These are phyloP conservation scores for Fusarium duplospermum DNA, from an alignment of 2,329 filamentous ascomycete species.

Conservation along the genomic window DNA sequence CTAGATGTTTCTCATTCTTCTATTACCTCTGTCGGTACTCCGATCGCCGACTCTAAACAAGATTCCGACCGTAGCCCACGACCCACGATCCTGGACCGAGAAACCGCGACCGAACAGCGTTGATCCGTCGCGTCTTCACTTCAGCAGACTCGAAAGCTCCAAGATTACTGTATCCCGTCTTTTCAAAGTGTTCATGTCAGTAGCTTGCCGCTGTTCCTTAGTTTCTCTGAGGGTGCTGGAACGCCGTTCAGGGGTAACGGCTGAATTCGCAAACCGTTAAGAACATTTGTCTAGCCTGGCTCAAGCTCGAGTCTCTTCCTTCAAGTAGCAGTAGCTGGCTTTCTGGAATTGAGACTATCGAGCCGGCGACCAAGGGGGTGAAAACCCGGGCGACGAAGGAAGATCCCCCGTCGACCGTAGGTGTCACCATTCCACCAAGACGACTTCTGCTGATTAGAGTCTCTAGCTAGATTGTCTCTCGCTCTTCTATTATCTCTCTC, in stretches of 20 bases:
- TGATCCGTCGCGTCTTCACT: background rate
- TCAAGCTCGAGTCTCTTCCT: background rate
- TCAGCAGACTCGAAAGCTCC: background rate
- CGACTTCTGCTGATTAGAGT: background rate
- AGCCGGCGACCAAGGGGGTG: background rate
- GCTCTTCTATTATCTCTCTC: background rate
- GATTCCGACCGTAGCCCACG: background rate
- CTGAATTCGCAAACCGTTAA: background rate
- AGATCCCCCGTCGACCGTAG: background rate
- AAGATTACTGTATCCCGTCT: too few species aligned
- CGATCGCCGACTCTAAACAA: background rate
- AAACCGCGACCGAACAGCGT: background rate
- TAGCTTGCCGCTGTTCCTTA: background rate
- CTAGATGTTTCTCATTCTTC: background rate
- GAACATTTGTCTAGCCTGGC: rapidly evolving
- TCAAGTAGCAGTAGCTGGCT: too few species aligned
- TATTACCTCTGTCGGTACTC: background rate
- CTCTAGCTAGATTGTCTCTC: background rate
- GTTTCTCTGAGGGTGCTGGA: background rate
- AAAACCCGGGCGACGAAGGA: background rate
- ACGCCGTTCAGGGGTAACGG: background rate
- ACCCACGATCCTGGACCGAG: background rate
- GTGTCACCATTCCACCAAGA: too few species aligned
- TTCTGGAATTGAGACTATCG: background rate
- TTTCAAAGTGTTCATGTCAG: rapidly evolving